phyloP scores from a whole-genome alignment of 371 early-diverging fungal genomes.

The Mortierella sp. region DNA sequence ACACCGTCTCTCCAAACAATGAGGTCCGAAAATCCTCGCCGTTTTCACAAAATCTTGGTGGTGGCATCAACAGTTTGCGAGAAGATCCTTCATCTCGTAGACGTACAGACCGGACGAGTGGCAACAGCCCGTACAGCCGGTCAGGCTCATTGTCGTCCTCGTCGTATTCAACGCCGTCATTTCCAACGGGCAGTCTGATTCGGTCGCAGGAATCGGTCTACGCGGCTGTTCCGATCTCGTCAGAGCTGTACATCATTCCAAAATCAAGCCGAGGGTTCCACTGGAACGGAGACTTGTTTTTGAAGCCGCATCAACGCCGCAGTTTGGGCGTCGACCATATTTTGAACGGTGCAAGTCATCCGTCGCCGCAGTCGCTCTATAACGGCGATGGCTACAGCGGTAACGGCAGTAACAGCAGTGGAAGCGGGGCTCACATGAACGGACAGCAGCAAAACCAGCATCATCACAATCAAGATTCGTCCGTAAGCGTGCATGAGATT shows the following conservation, averaged over 20 bases:
- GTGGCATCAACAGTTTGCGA: not conserved
- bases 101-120: not conserved
- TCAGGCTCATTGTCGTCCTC: constrained; percentile 9
- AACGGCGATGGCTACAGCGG: not conserved
- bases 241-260: constrained; percentile 49
- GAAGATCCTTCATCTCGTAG: not conserved
- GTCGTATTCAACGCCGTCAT: constrained; percentile 5
- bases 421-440: constrained; percentile 3
- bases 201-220: constrained; percentile 45
- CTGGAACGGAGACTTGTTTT: constrained; percentile 52
- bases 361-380: not conserved
- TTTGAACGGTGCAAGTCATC: constrained; percentile 12
- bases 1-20: not conserved
- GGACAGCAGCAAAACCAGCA: constrained; percentile 22
- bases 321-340: constrained; percentile 43
- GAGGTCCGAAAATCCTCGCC: not conserved
- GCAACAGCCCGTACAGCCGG: constrained; percentile 7
- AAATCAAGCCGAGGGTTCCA: constrained; percentile 48
- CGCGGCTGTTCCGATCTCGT: constrained; percentile 43
- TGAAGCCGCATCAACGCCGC: constrained; percentile 53
- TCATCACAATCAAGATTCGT: constrained; percentile 26
- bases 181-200: constrained; percentile 24
- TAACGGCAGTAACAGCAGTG: constrained; percentile 12
- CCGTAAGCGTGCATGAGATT: constrained; percentile 47
- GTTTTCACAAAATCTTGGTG: constrained; percentile 6